Evolutionary conservation across 768 basidiomycete species (phyloP).

Genomic region (Boletus subparvulus): DNA sequence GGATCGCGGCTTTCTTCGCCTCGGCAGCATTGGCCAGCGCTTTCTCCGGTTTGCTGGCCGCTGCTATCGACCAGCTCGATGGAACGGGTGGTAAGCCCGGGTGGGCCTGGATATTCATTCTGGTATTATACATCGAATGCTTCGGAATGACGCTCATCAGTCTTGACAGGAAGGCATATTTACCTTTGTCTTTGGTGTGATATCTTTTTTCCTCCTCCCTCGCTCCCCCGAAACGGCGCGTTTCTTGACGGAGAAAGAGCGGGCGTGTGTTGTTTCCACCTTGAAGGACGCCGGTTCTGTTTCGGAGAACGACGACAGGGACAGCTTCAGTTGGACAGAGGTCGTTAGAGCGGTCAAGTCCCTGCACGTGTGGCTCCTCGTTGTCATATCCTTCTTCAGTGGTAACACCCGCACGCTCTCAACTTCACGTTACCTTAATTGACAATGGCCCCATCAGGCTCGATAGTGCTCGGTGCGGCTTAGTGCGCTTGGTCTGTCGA

Average conservation of each 20-base stretch:
- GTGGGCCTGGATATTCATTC: slow-evolving; percentile 63
- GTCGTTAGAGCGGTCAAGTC: slow-evolving; percentile 47
- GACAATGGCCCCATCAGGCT: slow-evolving; percentile 13
- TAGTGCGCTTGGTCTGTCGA: slow-evolving; percentile 23
- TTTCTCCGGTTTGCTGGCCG: slow-evolving; percentile 64
- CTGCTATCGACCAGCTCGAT: slow-evolving; percentile 58
- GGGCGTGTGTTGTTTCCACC: slow-evolving; percentile 39
- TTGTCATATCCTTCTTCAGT: slow-evolving; percentile 50
- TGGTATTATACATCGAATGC: slow-evolving; percentile 29
- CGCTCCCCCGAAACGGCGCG: slow-evolving; percentile 41
- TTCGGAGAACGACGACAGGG: slow-evolving; percentile 41
- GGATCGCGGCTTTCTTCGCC: slow-evolving; percentile 38
- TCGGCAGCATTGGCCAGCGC: slow-evolving; percentile 54
- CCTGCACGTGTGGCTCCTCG: slow-evolving; percentile 55
- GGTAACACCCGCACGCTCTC: slow-evolving; percentile 31
- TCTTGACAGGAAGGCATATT: slow-evolving; percentile 55
- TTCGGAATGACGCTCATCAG: neutral
- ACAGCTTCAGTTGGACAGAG: slow-evolving; percentile 58
- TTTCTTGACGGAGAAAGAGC: slow-evolving; percentile 54
- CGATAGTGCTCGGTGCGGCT: slow-evolving; percentile 17
- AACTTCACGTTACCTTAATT: neutral
- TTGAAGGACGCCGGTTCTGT: slow-evolving; percentile 30
- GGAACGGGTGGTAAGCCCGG: slow-evolving; percentile 50
- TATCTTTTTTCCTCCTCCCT: slow-evolving; percentile 51
- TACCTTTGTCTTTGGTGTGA: slow-evolving; percentile 55